phyloP scores from a whole-genome alignment of 2,329 filamentous ascomycete genomes.

The Diaporthe caulivora region DNA sequence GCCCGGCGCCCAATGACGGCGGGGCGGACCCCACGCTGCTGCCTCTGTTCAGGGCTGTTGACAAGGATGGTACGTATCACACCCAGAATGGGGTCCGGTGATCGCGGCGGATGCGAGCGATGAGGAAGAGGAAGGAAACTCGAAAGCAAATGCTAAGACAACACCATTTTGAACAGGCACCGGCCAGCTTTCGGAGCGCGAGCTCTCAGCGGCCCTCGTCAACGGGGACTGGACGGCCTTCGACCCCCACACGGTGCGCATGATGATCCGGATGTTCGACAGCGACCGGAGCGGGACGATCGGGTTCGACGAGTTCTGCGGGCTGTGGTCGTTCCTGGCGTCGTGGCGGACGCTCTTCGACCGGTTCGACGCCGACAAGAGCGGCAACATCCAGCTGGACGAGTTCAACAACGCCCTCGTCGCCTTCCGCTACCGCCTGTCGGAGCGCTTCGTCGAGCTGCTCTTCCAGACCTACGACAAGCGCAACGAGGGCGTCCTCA shows the following conservation, averaged over 20 bases:
- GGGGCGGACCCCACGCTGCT: conserved; percentile 80
- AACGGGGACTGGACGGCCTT: conserved; percentile 97
- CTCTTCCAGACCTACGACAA: conserved; percentile 93
- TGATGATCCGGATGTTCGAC: conserved; percentile 99
- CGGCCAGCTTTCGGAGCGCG: conserved; percentile 85
- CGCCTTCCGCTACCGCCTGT: conserved; percentile 93
- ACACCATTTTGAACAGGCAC: conserved; percentile 62
- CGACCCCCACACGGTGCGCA: conserved; percentile 91
- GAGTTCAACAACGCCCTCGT: conserved; percentile 94
- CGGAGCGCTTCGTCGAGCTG: conserved; percentile 83
- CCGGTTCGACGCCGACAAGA: conserved; percentile 89
- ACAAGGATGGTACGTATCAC: conserved; percentile 76
- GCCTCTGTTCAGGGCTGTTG: conserved; percentile 90
- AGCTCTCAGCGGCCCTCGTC: conserved; percentile 90
- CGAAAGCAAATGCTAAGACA: not conserved
- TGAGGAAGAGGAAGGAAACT: too few relatives aligned
- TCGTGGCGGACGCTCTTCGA: conserved; percentile 96
- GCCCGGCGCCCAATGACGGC: conserved; percentile 64
- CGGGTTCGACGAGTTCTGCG: conserved; percentile 95
- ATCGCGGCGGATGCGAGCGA: too few relatives aligned
- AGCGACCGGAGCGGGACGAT: conserved; percentile 89
- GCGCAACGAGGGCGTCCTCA: conserved; percentile 77
- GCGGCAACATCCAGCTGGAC: conserved; percentile 84
- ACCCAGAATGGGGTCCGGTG: not conserved
- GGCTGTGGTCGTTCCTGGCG: conserved; percentile 94